Conservation (phyloP, 2,329 filamentous ascomycete species). For the Incumbomyces delicatus region DNA sequence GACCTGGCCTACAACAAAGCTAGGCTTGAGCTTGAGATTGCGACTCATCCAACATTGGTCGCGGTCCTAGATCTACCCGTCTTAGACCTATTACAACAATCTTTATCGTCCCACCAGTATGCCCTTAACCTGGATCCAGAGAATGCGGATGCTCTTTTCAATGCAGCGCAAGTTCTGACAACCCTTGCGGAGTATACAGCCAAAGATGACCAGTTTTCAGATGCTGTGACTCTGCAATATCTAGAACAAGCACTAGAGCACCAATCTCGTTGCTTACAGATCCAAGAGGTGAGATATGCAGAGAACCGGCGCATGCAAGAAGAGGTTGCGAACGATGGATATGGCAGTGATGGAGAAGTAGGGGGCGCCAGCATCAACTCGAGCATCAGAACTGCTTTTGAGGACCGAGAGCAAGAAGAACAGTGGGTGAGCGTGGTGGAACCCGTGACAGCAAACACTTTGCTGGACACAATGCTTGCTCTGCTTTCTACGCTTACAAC, state of each 20-base stretch:
- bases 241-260: slow-evolving; percentile 53
- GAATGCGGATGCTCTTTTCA: slow-evolving; percentile 61
- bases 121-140: slow-evolving; percentile 50
- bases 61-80: slow-evolving; percentile 46
- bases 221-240: slow-evolving; percentile 40
- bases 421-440: slow-evolving; percentile 60
- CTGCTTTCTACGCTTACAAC: slow-evolving; percentile 48
- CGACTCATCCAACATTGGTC: slow-evolving; percentile 55
- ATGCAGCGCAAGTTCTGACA: slow-evolving; percentile 59
- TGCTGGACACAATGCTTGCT: slow-evolving; percentile 59
- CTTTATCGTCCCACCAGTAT: slow-evolving; percentile 54
- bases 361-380: slow-evolving; percentile 19
- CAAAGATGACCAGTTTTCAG: slow-evolving; percentile 40
- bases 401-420: slow-evolving; percentile 30
- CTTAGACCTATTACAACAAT: slow-evolving; percentile 47
- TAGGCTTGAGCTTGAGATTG: slow-evolving; percentile 58
- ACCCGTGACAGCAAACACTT: slow-evolving; percentile 52
- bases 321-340: slow-evolving; percentile 7
- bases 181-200: slow-evolving; percentile 51
- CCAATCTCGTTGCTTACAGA: slow-evolving; percentile 46
- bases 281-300: slow-evolving; percentile 42
- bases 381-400: not conserved
- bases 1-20: slow-evolving; percentile 70
- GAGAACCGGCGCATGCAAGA: slow-evolving; percentile 34
- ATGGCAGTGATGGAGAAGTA: slow-evolving; percentile 23